phyloP scores from a whole-genome alignment of 441 rosid genomes.

The Erodium moschatum region DNA sequence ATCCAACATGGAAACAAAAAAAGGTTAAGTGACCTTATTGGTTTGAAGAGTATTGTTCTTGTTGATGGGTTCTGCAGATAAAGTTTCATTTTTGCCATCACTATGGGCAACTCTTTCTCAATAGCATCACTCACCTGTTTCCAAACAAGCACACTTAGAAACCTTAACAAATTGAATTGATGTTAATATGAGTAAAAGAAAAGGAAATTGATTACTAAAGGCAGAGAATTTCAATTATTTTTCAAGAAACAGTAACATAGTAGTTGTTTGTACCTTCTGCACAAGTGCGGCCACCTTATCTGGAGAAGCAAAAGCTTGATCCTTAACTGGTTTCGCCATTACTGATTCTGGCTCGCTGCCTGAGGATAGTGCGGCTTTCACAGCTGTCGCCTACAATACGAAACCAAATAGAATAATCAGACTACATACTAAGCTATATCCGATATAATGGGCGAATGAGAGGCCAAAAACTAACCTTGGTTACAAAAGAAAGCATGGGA shows the following conservation, averaged over 20 bases:
- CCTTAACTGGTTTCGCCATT: constrained; percentile 80
- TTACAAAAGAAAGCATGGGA: constrained; percentile 88
- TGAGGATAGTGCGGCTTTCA: constrained; percentile 65
- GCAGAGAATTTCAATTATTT: too few species aligned
- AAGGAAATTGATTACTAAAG: too few species aligned
- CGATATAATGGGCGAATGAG: background rate
- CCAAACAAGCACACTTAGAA: too few species aligned
- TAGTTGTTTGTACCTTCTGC: constrained; percentile 51
- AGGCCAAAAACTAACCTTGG: constrained; percentile 53
- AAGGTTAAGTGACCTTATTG: constrained; percentile 62
- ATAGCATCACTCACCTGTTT: constrained; percentile 69
- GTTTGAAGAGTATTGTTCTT: constrained; percentile 78
- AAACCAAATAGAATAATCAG: too few species aligned
- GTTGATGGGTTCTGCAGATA: constrained; percentile 85
- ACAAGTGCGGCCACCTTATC: constrained; percentile 91
- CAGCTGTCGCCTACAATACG: constrained; percentile 46
- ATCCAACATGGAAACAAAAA: too few species aligned
- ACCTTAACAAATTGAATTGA: too few species aligned
- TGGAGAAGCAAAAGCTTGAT: constrained; percentile 90
- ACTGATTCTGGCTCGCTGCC: constrained; percentile 53
- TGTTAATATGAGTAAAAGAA: too few species aligned
- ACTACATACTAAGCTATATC: too few species aligned
- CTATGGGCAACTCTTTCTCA: constrained; percentile 61
- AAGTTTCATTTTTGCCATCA: constrained; percentile 80
- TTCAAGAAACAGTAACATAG: too few species aligned